phyloP scores from a whole-genome alignment of 2,329 filamentous ascomycete genomes.

The Coleophoma eucalyptorum region DNA sequence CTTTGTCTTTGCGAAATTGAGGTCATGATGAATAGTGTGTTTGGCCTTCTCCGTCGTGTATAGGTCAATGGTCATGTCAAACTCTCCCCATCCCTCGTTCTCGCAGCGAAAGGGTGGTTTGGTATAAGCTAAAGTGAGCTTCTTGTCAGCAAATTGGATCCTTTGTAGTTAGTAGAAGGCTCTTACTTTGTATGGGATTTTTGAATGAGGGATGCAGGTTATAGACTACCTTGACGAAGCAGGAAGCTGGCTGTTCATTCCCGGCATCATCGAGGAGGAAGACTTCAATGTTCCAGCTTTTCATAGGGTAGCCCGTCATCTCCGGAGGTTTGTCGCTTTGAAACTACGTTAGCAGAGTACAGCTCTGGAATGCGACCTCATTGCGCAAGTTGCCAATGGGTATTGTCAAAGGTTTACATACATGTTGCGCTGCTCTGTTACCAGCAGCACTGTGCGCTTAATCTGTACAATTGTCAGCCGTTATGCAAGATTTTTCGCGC shows the following conservation, averaged over 20 bases:
- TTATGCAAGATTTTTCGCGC: background rate
- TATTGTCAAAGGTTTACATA: slow-evolving; percentile 31
- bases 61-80: slow-evolving; percentile 87
- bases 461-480: slow-evolving; percentile 39
- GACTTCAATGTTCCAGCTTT: slow-evolving; percentile 85
- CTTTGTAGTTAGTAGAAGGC: background rate
- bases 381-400: too few relatives aligned
- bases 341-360: slow-evolving; percentile 1
- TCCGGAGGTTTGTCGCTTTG: slow-evolving; percentile 74
- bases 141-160: background rate
- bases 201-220: slow-evolving; percentile 92
- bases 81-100: slow-evolving; percentile 98
- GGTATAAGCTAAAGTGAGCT: slow-evolving; percentile 59
- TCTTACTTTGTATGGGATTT: slow-evolving; percentile 78
- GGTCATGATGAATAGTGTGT: slow-evolving; percentile 75
- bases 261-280: slow-evolving; percentile 82
- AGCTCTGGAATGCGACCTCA: background rate
- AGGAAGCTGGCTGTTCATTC: slow-evolving; percentile 74
- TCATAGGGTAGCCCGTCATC: slow-evolving; percentile 86
- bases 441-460: slow-evolving; percentile 86
- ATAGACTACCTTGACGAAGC: slow-evolving; percentile 92
- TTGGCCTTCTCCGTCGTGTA: slow-evolving; percentile 85
- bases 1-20: slow-evolving; percentile 79
- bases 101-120: slow-evolving; percentile 83
- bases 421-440: slow-evolving; percentile 82